phyloP scores from a whole-genome alignment of 2,329 filamentous ascomycete species.

The Colletotrichum plurivorum region DNA sequence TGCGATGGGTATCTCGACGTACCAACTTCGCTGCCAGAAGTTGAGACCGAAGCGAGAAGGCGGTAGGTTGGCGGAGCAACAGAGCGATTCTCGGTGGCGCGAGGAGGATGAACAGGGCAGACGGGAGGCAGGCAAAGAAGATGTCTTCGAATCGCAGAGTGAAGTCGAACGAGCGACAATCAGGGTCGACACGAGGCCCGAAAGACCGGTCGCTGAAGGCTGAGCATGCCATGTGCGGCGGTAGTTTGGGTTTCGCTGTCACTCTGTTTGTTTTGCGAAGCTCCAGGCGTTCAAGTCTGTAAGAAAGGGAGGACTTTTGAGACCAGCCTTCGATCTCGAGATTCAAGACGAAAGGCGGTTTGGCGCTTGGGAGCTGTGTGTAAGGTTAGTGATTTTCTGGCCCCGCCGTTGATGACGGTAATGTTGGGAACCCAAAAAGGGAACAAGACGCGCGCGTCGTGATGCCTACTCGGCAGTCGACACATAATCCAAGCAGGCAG shows the following conservation, averaged over 20 bases:
- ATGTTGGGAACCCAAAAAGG: too few relatives aligned
- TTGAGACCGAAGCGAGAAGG: conserved; percentile 19
- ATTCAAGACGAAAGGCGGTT: too few relatives aligned
- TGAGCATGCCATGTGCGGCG: conserved; percentile 8
- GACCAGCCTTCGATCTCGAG: too few relatives aligned
- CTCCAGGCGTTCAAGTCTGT: too few relatives aligned
- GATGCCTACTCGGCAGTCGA: background rate
- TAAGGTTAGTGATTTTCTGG: too few relatives aligned
- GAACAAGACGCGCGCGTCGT: background rate
- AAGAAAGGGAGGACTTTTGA: too few relatives aligned
- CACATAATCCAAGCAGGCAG: background rate
- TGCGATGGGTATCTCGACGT: background rate
- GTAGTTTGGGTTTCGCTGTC: background rate
- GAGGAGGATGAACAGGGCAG: conserved; percentile 42
- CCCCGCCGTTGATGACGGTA: too few relatives aligned
- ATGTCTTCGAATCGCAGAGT: conserved; percentile 47
- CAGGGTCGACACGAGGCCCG: conserved; percentile 43
- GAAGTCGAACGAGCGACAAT: conserved; percentile 48
- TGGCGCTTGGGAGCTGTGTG: too few relatives aligned
- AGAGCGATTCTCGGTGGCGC: conserved; percentile 18
- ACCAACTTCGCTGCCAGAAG: conserved; percentile 39
- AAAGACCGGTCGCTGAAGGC: conserved; percentile 39
- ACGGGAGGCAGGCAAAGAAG: conserved; percentile 43
- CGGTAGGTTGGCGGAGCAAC: conserved; percentile 19
- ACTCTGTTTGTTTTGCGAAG: background rate